Percentiles rank a stretch among this genome's conserved stretches.
Conservation (phyloP, 192 early-diverging fungal species). For the Entomortierella beljakovae region DNA sequence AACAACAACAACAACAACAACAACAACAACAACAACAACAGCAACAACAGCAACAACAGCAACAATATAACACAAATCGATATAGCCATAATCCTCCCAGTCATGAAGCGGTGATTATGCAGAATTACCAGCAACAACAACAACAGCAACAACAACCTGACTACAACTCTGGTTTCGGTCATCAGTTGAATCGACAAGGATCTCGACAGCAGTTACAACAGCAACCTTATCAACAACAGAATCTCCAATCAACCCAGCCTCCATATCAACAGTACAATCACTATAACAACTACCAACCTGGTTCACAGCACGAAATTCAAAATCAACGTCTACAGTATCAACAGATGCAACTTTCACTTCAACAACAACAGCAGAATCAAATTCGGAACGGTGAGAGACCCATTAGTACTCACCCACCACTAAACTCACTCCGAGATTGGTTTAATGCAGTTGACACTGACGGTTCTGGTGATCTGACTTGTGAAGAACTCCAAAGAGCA, state of each 20-base stretch:
- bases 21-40: slow-evolving; percentile 17
- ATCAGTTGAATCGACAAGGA: background rate
- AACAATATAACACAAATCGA: background rate
- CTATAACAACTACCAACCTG: slow-evolving; percentile 34
- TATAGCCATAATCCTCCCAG: background rate
- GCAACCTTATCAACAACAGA: too few species aligned
- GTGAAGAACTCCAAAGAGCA: slow-evolving; percentile 67
- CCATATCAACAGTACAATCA: slow-evolving; percentile 30
- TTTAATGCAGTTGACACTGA: slow-evolving; percentile 65
- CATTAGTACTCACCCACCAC: slow-evolving; percentile 4
- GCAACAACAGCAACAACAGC: slow-evolving; percentile 1
- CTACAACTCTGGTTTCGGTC: background rate
- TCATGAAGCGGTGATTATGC: too few species aligned
- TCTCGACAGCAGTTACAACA: too few species aligned
- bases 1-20: slow-evolving; percentile 2
- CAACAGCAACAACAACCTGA: slow-evolving; percentile 8
- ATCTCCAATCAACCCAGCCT: background rate
- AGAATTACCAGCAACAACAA: too few species aligned
- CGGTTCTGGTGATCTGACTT: slow-evolving; percentile 62
- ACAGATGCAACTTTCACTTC: slow-evolving; percentile 7
- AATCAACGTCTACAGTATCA: slow-evolving; percentile 40
- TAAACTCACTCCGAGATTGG: slow-evolving; percentile 39
- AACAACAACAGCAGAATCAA: slow-evolving; percentile 27
- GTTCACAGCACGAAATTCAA: slow-evolving; percentile 8
- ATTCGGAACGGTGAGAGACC: background rate